Percentiles rank a stretch among this genome's conserved stretches.
Conservation (phyloP, 176 grass and related monocot genomes). For the Thalia dealbata region DNA sequence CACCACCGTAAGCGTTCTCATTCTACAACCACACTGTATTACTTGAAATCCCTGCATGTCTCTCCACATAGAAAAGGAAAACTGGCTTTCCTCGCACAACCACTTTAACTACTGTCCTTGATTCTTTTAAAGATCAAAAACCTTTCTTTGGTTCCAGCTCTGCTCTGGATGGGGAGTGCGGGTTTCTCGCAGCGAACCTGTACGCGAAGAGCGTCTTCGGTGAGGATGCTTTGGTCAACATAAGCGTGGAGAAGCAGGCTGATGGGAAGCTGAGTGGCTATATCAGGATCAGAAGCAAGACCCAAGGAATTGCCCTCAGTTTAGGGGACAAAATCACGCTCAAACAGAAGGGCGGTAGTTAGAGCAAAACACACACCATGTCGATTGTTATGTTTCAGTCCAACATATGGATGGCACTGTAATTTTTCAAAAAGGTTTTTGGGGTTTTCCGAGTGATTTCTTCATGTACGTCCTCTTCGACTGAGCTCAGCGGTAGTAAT, state of each 20-base stretch:
- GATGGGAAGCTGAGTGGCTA: conserved; percentile 36
- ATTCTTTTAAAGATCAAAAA: too few species aligned
- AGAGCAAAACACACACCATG: not conserved
- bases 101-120: not conserved
- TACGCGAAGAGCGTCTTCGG: conserved; percentile 16
- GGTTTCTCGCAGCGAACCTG: conserved; percentile 7
- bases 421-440: not conserved
- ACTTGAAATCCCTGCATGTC: not conserved
- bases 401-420: not conserved
- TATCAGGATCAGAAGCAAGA: conserved; percentile 34
- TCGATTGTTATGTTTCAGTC: not conserved
- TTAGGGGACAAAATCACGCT: conserved; percentile 14
- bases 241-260: conserved; percentile 26
- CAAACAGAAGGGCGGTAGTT: conserved; percentile 12
- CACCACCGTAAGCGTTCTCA: conserved; percentile 9
- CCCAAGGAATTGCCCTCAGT: conserved; percentile 28
- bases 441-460: not conserved
- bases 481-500: not conserved
- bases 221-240: conserved; percentile 15
- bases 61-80: not conserved
- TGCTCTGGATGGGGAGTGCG: conserved; percentile 35
- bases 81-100: not conserved
- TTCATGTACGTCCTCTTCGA: not conserved
- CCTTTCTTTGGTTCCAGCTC: conserved; percentile 15
- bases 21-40: not conserved